A percentile compares a stretch with the other conserved stretches of the same genome.
Evolutionary conservation across 2,329 filamentous ascomycete species (phyloP).

Genomic region (Sporothrix globosa): DNA sequence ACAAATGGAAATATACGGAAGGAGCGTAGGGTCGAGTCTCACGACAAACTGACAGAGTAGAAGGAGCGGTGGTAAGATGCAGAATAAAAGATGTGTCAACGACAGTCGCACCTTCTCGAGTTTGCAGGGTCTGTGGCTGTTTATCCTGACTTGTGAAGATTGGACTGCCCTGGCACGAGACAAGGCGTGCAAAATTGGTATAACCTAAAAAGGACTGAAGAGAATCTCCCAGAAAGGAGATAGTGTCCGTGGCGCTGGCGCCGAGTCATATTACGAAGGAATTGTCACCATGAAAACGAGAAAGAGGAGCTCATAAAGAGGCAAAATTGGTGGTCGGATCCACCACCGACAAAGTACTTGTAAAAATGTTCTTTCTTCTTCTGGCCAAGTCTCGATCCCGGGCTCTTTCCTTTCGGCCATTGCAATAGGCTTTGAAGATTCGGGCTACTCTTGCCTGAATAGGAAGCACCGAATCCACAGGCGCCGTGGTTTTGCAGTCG

Average conservation of each 20-base stretch:
- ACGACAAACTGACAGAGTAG: constrained; percentile 3
- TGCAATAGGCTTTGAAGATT: neutral
- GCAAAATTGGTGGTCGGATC: neutral
- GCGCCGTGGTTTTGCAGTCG: neutral
- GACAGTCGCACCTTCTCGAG: neutral
- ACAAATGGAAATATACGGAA: constrained; percentile 11
- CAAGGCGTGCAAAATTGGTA: neutral
- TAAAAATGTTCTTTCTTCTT: constrained; percentile 6
- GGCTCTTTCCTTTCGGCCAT: neutral
- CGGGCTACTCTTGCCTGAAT: constrained; percentile 24
- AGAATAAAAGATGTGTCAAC: neutral
- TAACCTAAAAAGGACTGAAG: neutral
- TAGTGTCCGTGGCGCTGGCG: constrained; percentile 12
- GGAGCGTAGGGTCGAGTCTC: constrained; percentile 20
- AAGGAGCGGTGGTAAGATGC: constrained; percentile 6
- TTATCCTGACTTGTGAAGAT: neutral
- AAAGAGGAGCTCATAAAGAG: neutral
- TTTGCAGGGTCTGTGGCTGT: neutral
- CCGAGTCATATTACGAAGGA: constrained; percentile 20
- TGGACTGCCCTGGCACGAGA: neutral
- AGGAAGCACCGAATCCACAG: constrained; percentile 8
- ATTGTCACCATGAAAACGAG: neutral
- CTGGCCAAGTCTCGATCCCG: neutral
- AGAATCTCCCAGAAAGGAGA: constrained; percentile 28
- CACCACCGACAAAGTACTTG: neutral